Conservation (phyloP, 257 asterid species). For the Nicotiana otophora region DNA sequence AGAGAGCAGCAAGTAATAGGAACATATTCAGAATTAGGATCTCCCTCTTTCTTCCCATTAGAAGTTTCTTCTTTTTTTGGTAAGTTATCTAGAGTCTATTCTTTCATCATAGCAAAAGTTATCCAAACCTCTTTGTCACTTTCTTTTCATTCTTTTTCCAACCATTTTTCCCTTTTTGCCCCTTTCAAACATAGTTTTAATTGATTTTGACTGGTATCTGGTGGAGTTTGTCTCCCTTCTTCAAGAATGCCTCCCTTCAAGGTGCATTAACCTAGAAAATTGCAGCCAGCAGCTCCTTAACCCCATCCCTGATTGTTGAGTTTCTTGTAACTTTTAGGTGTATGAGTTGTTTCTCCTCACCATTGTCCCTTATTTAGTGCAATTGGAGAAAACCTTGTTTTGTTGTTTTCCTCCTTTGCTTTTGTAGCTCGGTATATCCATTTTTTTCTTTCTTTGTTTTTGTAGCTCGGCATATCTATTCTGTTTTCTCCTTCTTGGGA, state of each 20-base stretch:
- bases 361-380: neutral
- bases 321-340: neutral
- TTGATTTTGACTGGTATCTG: neutral
- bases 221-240: neutral
- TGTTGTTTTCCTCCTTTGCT: neutral
- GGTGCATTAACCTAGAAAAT: neutral
- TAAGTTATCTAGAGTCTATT: neutral
- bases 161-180: neutral
- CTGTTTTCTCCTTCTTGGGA: neutral
- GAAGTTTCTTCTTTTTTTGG: neutral
- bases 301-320: neutral
- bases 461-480: neutral
- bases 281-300: neutral
- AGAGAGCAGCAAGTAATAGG: neutral
- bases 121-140: neutral
- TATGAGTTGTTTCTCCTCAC: neutral
- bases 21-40: conserved; percentile 1
- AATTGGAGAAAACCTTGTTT: neutral
- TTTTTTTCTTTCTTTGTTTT: neutral
- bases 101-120: neutral
- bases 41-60: neutral
- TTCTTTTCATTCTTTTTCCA: neutral
- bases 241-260: neutral
- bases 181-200: neutral
- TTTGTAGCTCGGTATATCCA: neutral